Base-by-base conservation (phyloP, 768 basidiomycete species). In the Phylloporus arenicola region DNA sequence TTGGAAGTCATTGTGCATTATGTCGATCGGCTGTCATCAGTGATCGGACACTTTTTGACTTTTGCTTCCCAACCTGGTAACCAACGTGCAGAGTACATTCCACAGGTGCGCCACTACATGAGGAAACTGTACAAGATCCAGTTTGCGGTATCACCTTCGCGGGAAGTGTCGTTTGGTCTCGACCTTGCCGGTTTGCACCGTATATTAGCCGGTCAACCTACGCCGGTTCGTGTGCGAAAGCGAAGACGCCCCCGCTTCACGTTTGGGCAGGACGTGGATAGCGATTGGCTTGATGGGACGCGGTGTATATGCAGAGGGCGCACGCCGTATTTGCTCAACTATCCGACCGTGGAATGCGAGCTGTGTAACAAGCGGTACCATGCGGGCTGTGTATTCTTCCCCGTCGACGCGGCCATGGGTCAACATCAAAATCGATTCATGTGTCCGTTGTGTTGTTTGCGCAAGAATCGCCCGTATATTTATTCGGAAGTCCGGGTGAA, bases 61-160 rank as follows among this genome's bases (percentile, higher is more conserved):
- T 89, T 79, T 57, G 85, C 84, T 13, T 80, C 82, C 1, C 78
- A 82, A 57, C 75, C 79, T 29, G 75, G 75, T 31, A 86, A 90
- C 52, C 88, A 88, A 61, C 80, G 82, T n/a, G 70, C 75, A 4
- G 86, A 88, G 48, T 86, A 84, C 58, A 83, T 92, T 35, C 78
- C 84, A 14, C 89, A 90, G 65, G 88, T 91, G 12, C 81, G 89
- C 29, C 90, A 92, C 65, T 92, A 85, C 64, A 90, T 92, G 88
- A 84, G 89, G 57, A 92, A 92, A 70, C 71, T 92, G 14, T 92
- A 84, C 74, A 86, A 83, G 70, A 87, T 92, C 46, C 89, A 91
- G 68, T 91, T 92, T 61, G 83, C 85, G n/a, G 84, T 92, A 10
- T 86, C 86, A 0, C 86, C 88, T 3, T 86, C 80, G 52, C 84